A percentile compares a stretch with the other conserved stretches of the same genome.
These are phyloP conservation scores for Eucalyptus pauciflora DNA, from an alignment of 345 rosid species.

Conservation along the genomic window DNA sequence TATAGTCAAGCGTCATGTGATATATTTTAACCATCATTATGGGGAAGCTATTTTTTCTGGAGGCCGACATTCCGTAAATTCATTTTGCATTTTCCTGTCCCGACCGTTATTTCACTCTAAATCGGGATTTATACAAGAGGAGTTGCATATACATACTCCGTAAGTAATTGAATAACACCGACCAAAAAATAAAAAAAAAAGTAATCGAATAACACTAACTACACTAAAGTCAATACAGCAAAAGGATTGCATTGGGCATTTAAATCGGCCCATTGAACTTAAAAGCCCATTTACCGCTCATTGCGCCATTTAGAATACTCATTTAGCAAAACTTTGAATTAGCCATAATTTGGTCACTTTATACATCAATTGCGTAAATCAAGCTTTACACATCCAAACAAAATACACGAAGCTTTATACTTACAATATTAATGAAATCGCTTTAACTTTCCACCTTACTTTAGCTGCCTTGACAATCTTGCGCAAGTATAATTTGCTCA, in stretches of 20 bases:
- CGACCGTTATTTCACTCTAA: neutral
- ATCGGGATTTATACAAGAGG: neutral
- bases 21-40: neutral
- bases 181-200: too few relatives aligned
- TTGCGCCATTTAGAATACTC: too few relatives aligned
- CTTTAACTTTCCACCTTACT: neutral
- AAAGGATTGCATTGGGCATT: neutral
- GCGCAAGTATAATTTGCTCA: neutral
- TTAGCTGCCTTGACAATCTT: neutral
- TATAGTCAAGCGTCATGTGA: neutral
- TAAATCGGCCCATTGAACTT: neutral
- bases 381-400: neutral
- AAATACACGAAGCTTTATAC: neutral
- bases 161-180: neutral
- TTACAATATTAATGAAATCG: neutral
- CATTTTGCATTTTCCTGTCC: neutral
- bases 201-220: neutral
- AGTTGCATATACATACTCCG: neutral
- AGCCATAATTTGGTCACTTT: neutral
- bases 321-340: neutral
- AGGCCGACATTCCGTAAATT: neutral
- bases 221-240: neutral
- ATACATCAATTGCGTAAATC: neutral
- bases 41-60: neutral
- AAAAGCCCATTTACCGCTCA: neutral